phyloP scores from a whole-genome alignment of 192 early-diverging fungal species.

The Podila clonocystis region DNA sequence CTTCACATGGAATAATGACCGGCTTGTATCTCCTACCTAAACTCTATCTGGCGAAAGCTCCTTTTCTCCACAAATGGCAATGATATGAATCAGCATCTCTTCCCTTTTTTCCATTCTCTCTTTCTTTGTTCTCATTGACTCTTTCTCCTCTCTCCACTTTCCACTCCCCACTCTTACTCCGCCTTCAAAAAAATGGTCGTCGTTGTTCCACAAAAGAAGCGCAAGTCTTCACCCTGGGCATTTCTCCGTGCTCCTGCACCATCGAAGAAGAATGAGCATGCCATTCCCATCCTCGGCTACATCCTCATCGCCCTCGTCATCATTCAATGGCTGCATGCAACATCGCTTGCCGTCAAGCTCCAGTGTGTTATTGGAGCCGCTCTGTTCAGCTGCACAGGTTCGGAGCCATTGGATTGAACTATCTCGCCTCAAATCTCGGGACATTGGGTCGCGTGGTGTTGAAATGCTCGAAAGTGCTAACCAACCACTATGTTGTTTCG shows the following conservation, averaged over 20 bases:
- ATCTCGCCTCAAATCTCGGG: not conserved
- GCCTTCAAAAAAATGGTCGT: not conserved
- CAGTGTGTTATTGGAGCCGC: slow-evolving; percentile 44
- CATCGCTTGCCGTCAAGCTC: slow-evolving; percentile 41
- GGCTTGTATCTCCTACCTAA: not conserved
- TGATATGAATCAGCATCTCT: slow-evolving; percentile 1
- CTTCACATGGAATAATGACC: not conserved
- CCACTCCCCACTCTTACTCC: not conserved
- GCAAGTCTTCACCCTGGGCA: slow-evolving; percentile 16
- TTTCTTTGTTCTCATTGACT: not conserved
- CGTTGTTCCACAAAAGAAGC: not conserved
- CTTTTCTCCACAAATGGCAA: not conserved
- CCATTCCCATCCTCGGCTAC: slow-evolving; percentile 40
- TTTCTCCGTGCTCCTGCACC: slow-evolving; percentile 34
- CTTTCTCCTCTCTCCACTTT: not conserved
- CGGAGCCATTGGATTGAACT: not conserved
- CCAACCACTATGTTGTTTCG: not conserved
- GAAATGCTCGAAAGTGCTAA: not conserved
- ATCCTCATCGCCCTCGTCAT: slow-evolving; percentile 29
- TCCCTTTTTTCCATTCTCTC: not conserved
- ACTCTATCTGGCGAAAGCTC: not conserved
- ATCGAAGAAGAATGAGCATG: slow-evolving; percentile 32
- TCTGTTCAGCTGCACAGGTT: slow-evolving; percentile 46
- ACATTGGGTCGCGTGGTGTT: not conserved
- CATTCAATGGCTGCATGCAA: slow-evolving; percentile 43